phyloP scores from a whole-genome alignment of 805 yeast genomes.

The Schizosaccharomyces japonicus region DNA sequence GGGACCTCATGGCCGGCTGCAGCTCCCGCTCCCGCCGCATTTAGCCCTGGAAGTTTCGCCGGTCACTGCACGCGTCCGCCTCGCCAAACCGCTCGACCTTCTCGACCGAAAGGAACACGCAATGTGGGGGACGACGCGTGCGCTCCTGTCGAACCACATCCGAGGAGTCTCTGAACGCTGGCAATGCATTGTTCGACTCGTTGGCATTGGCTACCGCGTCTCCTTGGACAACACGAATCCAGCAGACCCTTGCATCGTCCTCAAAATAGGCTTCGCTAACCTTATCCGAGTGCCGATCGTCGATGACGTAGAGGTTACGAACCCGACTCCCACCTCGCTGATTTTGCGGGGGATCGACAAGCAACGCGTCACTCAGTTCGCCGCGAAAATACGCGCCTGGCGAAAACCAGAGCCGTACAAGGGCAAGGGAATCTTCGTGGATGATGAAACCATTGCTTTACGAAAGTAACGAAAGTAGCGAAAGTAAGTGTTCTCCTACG shows the following conservation, averaged over 20 bases:
- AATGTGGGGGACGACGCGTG: slow-evolving; percentile 88
- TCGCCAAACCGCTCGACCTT: too few relatives aligned
- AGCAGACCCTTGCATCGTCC: slow-evolving; percentile 19
- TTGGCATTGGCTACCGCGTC: slow-evolving; percentile 94
- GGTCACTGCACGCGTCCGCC: too few relatives aligned
- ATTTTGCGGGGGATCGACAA: slow-evolving; percentile 70
- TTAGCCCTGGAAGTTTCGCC: too few relatives aligned
- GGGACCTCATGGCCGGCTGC: neutral
- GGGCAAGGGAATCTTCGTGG: slow-evolving; percentile 89
- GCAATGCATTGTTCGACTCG: slow-evolving; percentile 59
- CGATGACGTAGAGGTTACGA: slow-evolving; percentile 41
- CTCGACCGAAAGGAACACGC: slow-evolving; percentile 43
- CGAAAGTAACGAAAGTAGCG: slow-evolving; percentile 35
- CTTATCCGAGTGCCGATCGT: slow-evolving; percentile 61
- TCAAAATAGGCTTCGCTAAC: slow-evolving; percentile 75
- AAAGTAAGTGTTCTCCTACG: too few relatives aligned
- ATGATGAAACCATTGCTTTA: slow-evolving; percentile 70
- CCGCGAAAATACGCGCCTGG: slow-evolving; percentile 63
- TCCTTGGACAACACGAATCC: slow-evolving; percentile 31
- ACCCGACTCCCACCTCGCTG: slow-evolving; percentile 69
- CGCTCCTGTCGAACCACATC: slow-evolving; percentile 51
- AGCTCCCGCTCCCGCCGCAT: neutral
- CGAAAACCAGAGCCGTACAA: slow-evolving; percentile 96
- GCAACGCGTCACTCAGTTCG: slow-evolving; percentile 68
- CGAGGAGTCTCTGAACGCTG: slow-evolving; percentile 88